Evolutionary conservation across 352 stramenopile genomes (phyloP).

Genomic region (Phytopythium litorale): DNA sequence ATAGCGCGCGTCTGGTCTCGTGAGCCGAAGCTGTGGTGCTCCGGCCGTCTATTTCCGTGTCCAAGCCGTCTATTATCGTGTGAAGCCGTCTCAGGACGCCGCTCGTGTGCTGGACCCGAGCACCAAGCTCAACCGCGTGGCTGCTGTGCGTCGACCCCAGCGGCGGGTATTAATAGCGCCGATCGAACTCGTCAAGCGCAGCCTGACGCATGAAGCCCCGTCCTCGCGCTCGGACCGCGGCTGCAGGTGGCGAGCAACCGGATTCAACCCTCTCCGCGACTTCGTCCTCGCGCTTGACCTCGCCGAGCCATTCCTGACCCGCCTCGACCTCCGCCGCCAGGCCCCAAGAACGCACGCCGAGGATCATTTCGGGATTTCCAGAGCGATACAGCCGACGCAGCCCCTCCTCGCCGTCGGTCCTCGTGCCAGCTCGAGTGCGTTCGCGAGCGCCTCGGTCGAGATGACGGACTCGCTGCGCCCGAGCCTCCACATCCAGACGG

Average conservation of each 20-base stretch:
- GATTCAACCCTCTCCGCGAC: neutral
- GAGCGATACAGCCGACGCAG: neutral
- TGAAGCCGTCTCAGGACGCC: neutral
- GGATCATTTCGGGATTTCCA: neutral
- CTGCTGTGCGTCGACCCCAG: no score
- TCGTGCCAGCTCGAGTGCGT: neutral
- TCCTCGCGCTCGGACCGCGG: neutral
- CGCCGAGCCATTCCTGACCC: neutral
- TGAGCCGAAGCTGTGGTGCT: neutral
- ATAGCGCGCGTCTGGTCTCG: neutral
- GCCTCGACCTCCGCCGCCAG: neutral
- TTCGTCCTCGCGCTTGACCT: neutral
- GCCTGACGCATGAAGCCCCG: neutral
- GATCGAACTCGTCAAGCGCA: neutral
- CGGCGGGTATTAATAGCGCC: neutral
- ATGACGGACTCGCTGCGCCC: slow-evolving; percentile 55
- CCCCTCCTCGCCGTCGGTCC: neutral
- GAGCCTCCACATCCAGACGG: slow-evolving; percentile 54
- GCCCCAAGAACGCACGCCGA: neutral
- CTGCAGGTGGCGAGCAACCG: neutral
- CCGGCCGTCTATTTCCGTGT: neutral
- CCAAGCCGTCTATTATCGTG: neutral
- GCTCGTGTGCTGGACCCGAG: no score
- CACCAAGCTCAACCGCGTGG: no score
- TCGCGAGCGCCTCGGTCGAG: neutral